Evolutionary conservation across 768 basidiomycete species (phyloP), one percentile per base, ranked within the genome.

Genomic region (Saitozyma sp.): DNA sequence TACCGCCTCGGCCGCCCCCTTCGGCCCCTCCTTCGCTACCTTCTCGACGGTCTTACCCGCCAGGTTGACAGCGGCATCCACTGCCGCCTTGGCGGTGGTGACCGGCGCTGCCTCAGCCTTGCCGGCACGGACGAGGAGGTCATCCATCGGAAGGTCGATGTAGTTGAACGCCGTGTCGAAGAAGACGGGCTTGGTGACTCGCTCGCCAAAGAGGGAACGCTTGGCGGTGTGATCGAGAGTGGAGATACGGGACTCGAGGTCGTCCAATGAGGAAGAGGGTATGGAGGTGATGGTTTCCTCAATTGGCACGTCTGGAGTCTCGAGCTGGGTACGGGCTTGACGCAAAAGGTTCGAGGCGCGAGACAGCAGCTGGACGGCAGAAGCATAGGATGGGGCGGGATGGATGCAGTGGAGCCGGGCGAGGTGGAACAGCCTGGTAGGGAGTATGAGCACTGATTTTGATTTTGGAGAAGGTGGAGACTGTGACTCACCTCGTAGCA

Each of bases 151-250:
- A 62, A 92, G 79, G 66, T 89, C 86, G 58, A 91, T 87, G 74
- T 95, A 96, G 79, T 95, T 96, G 71, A 93, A 86, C 16, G 92
- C 93, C 64, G 92, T 89, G 76, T 96, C 91, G 80, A 94, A 96
- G 82, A 97, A 96, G 46, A 92, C 72, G 14, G 91, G 91, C 75
- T 95, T 95, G 81, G 88, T 87, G 73, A 87, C 60, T n/a, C 82
- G 45, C 82, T 78, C 68, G 7, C 69, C 71, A 56, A 78, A 77
- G 56, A 77, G 64, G 8, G 70, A 73, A 43, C 71, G 64, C 56
- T 79, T 79, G 9, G 72, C 66, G 0, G 73, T 68, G 8, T 61
- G 46, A 13, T 76, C 76, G 3, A 79, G 64, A 16, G 54, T 51
- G 6, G 49, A 14, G 14, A 75, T 54, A 42, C 69, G 49, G 0